These are phyloP conservation scores for Syncephalastrum monosporum DNA, from an alignment of 371 early-diverging fungal species.

Conservation along the genomic window DNA sequence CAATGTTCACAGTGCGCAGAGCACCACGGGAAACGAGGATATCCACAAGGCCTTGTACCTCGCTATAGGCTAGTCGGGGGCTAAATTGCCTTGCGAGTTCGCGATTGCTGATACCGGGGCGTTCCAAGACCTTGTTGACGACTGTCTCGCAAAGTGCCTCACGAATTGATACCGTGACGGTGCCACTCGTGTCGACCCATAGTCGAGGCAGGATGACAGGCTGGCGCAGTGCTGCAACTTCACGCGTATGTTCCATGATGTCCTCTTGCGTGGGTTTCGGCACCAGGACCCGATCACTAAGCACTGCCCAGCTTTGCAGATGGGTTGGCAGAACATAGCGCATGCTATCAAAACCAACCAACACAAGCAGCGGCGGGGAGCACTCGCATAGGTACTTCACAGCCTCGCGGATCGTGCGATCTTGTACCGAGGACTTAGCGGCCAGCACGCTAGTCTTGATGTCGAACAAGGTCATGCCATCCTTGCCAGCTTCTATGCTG, in stretches of 20 bases:
- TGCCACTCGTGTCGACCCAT: conserved; percentile 35
- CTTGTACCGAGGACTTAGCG: too few species aligned
- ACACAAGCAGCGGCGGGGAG: conserved; percentile 13
- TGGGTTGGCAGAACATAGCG: conserved; percentile 22
- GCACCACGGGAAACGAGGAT: conserved; percentile 14
- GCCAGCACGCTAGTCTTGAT: conserved; percentile 9
- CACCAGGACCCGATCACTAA: neutral
- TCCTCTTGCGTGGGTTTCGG: neutral
- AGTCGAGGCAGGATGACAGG: conserved; percentile 19
- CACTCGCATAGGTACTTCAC: conserved; percentile 7
- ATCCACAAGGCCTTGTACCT: conserved; percentile 24
- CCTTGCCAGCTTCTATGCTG: conserved; percentile 3
- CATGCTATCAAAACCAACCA: conserved; percentile 22
- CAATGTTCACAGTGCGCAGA: conserved; percentile 5
- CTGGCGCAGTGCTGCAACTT: conserved; percentile 5
- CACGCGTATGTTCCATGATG: neutral
- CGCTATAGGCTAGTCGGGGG: conserved; percentile 11
- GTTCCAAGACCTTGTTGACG: conserved; percentile 20
- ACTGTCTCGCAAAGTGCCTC: conserved; percentile 19
- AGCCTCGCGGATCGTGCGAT: too few species aligned
- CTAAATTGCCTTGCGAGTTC: conserved; percentile 14
- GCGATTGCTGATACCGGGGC: conserved; percentile 31
- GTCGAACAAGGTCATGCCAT: conserved; percentile 17
- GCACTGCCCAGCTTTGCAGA: conserved; percentile 16
- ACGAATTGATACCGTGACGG: conserved; percentile 12